phyloP scores from a whole-genome alignment of 73 alveolate genomes.

The Paramecium sonneborni region DNA sequence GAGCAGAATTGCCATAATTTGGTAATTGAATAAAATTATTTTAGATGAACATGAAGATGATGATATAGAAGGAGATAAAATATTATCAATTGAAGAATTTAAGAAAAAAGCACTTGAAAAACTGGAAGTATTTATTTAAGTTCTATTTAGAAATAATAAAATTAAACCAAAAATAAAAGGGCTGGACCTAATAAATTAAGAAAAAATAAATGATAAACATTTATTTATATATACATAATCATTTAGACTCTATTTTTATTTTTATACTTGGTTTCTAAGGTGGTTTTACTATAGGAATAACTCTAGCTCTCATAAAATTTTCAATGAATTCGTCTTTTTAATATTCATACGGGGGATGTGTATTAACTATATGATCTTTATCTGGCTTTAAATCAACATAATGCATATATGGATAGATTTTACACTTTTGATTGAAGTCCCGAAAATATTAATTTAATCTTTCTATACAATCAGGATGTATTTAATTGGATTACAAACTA shows the following conservation, averaged over 20 bases:
- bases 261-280: background rate
- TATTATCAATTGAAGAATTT: conserved; percentile 56
- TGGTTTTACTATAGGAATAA: background rate
- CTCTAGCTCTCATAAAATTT: background rate
- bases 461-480: background rate
- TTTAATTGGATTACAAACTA: background rate
- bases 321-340: background rate
- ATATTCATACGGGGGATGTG: background rate
- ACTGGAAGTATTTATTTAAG: conserved; percentile 40
- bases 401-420: conserved; percentile 15
- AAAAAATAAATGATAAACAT: conserved; percentile 25
- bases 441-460: background rate
- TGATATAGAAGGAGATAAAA: conserved; percentile 65
- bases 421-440: background rate
- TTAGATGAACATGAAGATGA: conserved; percentile 66
- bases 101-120: conserved; percentile 65
- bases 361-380: background rate
- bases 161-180: background rate
- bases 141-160: background rate
- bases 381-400: conserved; percentile 11
- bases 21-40: background rate
- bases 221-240: background rate
- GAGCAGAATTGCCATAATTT: conserved; percentile 46
- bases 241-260: background rate
- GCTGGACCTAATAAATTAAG: conserved; percentile 25